Conservation (phyloP, 805 yeast species). For the Crinitomyces ghanaensis region DNA sequence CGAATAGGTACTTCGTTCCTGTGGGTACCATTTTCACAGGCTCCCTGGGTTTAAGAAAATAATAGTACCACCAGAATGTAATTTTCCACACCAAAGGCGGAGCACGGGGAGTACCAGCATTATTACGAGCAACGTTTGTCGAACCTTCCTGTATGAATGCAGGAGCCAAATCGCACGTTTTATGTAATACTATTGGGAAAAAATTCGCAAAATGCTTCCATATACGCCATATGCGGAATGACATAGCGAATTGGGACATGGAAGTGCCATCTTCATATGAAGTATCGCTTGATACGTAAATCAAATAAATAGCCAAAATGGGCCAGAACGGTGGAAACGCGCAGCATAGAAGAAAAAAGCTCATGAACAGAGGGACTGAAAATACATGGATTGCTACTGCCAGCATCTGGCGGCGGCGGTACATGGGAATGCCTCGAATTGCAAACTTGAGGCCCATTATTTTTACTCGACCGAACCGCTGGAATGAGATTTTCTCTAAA, state of each 20-base stretch:
- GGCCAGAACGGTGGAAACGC: conserved; percentile 61
- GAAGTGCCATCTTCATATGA: conserved; percentile 70
- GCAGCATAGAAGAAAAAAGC: conserved; percentile 41
- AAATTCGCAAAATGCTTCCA: conserved; percentile 70
- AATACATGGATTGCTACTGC: conserved; percentile 65
- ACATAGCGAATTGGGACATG: conserved; percentile 41
- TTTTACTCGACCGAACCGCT: too few species aligned
- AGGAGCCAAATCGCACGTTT: conserved; percentile 60
- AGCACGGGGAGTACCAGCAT: neutral
- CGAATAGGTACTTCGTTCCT: conserved; percentile 59
- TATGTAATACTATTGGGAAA: conserved; percentile 68
- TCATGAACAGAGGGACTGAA: conserved; percentile 42
- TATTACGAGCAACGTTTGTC: neutral
- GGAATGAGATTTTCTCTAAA: too few species aligned
- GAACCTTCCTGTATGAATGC: conserved; percentile 28
- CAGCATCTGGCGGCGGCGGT: conserved; percentile 53
- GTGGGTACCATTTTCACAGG: conserved; percentile 28
- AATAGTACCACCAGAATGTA: conserved; percentile 16
- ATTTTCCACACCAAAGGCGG: conserved; percentile 10
- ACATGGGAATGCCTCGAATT: too few species aligned
- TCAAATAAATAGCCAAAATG: conserved; percentile 47
- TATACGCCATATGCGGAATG: conserved; percentile 43
- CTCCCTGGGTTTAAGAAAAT: conserved; percentile 27
- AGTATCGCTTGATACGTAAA: conserved; percentile 47
- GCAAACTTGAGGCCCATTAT: too few species aligned